Conservation (phyloP, 257 asterid genomes). For the Solanum neorickii region DNA sequence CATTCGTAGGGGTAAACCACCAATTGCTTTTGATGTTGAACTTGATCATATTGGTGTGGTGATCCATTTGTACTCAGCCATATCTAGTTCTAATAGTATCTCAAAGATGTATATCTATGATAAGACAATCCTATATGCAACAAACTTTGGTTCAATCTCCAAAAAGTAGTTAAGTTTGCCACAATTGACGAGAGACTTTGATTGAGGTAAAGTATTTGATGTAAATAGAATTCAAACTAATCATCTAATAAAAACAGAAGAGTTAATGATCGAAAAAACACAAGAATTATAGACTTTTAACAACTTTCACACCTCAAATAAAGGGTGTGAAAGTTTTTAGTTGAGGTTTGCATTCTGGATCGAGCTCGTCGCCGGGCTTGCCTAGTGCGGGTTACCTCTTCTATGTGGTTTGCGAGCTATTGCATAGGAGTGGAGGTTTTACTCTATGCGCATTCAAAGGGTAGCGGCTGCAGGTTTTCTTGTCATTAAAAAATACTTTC, state of each 20-base stretch:
- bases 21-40: not conserved
- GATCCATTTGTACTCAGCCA: not conserved
- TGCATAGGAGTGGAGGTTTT: too few relatives aligned
- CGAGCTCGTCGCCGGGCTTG: too few relatives aligned
- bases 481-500: too few relatives aligned
- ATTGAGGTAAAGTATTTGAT: not conserved
- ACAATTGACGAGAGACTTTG: not conserved
- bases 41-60: not conserved
- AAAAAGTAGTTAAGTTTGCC: not conserved
- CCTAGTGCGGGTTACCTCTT: too few relatives aligned
- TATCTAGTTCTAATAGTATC: not conserved
- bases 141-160: not conserved
- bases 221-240: not conserved
- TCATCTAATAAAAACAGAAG: not conserved
- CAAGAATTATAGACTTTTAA: not conserved
- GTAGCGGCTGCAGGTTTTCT: too few relatives aligned
- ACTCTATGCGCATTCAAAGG: too few relatives aligned
- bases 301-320: not conserved
- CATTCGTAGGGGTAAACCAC: not conserved
- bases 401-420: too few relatives aligned
- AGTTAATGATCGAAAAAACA: not conserved
- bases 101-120: not conserved
- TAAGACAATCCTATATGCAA: not conserved
- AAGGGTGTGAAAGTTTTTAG: too few relatives aligned
- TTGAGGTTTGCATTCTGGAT: too few relatives aligned